These are phyloP conservation scores for Corrigiola litoralis DNA, from an alignment of 179 eudicot genomes.

Conservation along the genomic window DNA sequence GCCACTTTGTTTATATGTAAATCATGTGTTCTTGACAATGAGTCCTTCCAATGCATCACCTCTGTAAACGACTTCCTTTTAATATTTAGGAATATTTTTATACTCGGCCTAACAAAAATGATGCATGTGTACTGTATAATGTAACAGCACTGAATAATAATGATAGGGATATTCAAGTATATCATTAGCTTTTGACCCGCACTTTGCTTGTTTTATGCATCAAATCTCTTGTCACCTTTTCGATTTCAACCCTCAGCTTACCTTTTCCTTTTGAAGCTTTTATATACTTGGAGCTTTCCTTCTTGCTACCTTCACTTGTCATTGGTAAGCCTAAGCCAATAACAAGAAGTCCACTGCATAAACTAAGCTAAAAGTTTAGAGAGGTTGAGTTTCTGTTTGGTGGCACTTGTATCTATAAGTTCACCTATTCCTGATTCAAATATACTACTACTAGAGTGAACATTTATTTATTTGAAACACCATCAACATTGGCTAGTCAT, in stretches of 20 bases:
- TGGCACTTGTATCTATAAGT: constrained; percentile 5
- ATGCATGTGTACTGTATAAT: constrained; percentile 30
- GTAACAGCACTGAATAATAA: constrained; percentile 13
- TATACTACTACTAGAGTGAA: too few species aligned
- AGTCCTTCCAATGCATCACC: constrained; percentile 19
- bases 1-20: constrained; percentile 20
- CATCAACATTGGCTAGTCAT: constrained; percentile 3
- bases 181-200: constrained; percentile 34
- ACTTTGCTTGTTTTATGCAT: constrained; percentile 26
- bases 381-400: constrained; percentile 20
- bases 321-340: constrained; percentile 12
- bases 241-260: constrained; percentile 4
- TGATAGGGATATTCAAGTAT: constrained; percentile 12
- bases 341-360: constrained; percentile 3
- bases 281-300: constrained; percentile 48
- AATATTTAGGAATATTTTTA: constrained; percentile 3
- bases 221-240: constrained; percentile 21
- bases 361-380: constrained; percentile 14
- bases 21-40: constrained; percentile 23
- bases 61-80: not conserved
- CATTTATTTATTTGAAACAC: not conserved
- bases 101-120: not conserved
- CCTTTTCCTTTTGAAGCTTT: constrained; percentile 16
- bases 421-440: not conserved
- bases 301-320: constrained; percentile 27